phyloP scores from a whole-genome alignment of 2,329 filamentous ascomycete genomes.

The Claviceps digitariae region DNA sequence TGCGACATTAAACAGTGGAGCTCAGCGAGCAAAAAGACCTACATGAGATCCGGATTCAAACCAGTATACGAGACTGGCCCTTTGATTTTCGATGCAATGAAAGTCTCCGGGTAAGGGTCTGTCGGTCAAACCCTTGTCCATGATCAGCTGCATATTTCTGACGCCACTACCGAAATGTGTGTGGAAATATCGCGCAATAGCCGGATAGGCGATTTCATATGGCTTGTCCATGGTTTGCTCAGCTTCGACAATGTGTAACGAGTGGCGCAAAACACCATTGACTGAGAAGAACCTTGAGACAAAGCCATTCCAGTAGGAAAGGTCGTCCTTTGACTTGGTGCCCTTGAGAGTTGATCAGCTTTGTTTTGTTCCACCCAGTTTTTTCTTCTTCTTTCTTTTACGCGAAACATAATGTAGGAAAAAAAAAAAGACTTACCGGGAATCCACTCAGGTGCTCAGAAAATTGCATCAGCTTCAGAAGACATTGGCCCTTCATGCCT shows the following conservation, averaged over 20 bases:
- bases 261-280: slow-evolving; percentile 62
- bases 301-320: slow-evolving; percentile 67
- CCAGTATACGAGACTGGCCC: slow-evolving; percentile 77
- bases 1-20: background rate
- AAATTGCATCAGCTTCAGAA: slow-evolving; percentile 49
- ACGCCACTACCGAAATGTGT: slow-evolving; percentile 82
- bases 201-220: slow-evolving; percentile 74
- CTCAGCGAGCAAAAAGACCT: slow-evolving; percentile 20
- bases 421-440: slow-evolving; percentile 25
- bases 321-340: slow-evolving; percentile 49
- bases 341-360: slow-evolving; percentile 24
- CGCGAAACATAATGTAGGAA: background rate
- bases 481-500: slow-evolving; percentile 40
- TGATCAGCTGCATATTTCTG: slow-evolving; percentile 69
- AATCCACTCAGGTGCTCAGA: slow-evolving; percentile 48
- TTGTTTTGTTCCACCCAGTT: too few relatives aligned
- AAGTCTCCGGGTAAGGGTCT: slow-evolving; percentile 46
- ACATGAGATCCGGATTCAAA: slow-evolving; percentile 76
- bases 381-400: too few relatives aligned
- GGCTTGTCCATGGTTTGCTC: slow-evolving; percentile 55
- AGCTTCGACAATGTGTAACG: slow-evolving; percentile 43
- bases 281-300: slow-evolving; percentile 71
- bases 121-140: slow-evolving; percentile 53
- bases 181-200: slow-evolving; percentile 77
- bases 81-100: slow-evolving; percentile 61